A percentile compares a stretch with the other conserved stretches of the same genome.
phyloP scores from a whole-genome alignment of 2,329 filamentous ascomycete genomes.

The Chrysoporthe austroafricana region DNA sequence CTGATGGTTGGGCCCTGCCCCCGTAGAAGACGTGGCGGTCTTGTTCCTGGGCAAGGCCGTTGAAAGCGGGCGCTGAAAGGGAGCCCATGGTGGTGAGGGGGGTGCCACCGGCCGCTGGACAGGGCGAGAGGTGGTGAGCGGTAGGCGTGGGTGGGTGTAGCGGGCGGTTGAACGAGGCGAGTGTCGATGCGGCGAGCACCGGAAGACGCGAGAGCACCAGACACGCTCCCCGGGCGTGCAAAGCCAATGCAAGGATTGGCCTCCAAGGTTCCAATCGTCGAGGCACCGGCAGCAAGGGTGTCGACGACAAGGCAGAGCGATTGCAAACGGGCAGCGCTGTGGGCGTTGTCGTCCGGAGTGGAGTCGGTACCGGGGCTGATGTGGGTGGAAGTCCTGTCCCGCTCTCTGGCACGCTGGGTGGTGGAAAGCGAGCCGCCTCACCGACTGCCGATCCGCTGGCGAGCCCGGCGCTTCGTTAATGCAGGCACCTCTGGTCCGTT shows the following conservation, averaged over 20 bases:
- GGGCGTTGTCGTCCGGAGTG: too few species aligned
- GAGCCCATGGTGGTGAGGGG: constrained; percentile 22
- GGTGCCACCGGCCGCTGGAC: not conserved
- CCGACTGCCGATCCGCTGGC: not conserved
- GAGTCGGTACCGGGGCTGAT: too few species aligned
- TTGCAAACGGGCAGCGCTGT: too few species aligned
- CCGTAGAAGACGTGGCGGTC: constrained; percentile 74
- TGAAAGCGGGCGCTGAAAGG: constrained; percentile 1
- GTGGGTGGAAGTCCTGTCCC: too few species aligned
- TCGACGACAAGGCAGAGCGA: not conserved
- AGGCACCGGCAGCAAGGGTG: not conserved
- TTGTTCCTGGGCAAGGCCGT: constrained; percentile 24
- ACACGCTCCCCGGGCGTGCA: not conserved
- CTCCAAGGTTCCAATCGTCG: not conserved
- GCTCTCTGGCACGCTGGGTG: too few species aligned
- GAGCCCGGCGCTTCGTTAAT: too few species aligned
- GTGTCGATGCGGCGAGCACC: not conserved
- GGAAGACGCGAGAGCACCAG: not conserved
- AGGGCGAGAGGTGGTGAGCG: not conserved
- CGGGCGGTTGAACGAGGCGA: not conserved
- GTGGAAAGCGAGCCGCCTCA: not conserved
- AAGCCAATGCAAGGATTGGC: not conserved
- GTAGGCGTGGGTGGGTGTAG: not conserved
- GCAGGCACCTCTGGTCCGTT: too few species aligned
- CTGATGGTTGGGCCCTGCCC: constrained; percentile 67